Evolutionary conservation across 768 basidiomycete species (phyloP).

Genomic region (Termitomyces sp.): DNA sequence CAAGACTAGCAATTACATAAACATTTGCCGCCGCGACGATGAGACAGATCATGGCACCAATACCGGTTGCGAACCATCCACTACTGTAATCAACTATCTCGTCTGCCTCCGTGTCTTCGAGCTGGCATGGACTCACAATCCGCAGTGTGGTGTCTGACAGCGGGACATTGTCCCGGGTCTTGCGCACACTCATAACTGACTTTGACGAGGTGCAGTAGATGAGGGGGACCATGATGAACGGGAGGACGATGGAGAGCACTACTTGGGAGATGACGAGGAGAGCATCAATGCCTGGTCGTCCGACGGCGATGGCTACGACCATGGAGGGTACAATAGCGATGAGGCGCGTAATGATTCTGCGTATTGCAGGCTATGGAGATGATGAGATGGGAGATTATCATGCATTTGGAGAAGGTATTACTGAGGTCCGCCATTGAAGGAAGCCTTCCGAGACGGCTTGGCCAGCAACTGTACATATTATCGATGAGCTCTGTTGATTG

Average conservation of each 20-base stretch:
- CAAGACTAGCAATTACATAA: conserved; percentile 65
- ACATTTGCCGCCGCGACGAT: conserved; percentile 66
- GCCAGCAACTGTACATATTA: conserved; percentile 86
- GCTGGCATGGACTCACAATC: conserved; percentile 8
- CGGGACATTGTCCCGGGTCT: conserved; percentile 27
- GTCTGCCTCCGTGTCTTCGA: conserved; percentile 18
- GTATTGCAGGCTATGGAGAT: conserved; percentile 59
- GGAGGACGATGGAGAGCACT: conserved; percentile 73
- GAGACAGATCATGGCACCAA: conserved; percentile 59
- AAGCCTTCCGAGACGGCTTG: conserved; percentile 93
- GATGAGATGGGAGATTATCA: neutral
- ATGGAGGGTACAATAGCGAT: conserved; percentile 81
- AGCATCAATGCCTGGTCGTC: conserved; percentile 61
- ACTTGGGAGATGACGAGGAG: conserved; percentile 89
- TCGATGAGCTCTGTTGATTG: conserved; percentile 58
- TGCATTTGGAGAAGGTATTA: conserved; percentile 23
- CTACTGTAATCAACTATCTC: conserved; percentile 61
- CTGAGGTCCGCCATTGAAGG: conserved; percentile 74
- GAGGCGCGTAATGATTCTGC: conserved; percentile 78
- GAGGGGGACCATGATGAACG: conserved; percentile 80
- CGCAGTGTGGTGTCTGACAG: conserved; percentile 15
- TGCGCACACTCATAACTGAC: conserved; percentile 65
- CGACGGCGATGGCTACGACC: conserved; percentile 65
- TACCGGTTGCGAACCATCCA: conserved; percentile 37
- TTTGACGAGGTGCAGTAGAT: conserved; percentile 70